Evolutionary conservation across 2,329 filamentous ascomycete species (phyloP), one percentile per base, ranked within the genome.

Genomic region (Nannizziopsis barbatae): DNA sequence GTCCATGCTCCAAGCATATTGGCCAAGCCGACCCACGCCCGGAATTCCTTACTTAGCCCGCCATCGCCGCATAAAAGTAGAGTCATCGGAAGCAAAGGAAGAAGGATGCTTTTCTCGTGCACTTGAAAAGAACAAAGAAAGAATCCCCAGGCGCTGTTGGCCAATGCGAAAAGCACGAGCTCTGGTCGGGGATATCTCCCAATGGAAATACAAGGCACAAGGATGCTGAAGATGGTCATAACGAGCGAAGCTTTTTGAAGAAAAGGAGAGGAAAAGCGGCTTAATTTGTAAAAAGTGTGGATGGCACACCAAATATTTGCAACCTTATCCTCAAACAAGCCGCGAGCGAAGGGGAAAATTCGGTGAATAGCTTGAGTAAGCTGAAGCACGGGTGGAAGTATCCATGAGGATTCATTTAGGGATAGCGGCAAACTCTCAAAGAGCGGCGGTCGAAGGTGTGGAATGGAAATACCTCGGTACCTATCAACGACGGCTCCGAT

Each of bases 61-160:
- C 85, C 78, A 53, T 82, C 79, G 12, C 84, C 81, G 12, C 85
- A 84, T 35, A 98, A 74, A 4, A 96, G 74, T 5, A 95, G 68
- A 0, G 89, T 96, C 85, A 93, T 95, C 0, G 92, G 92, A 63
- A 96, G 78, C 41, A 98, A 72, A 1, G 92, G 93, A 2, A 98
- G 76, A 4, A 98, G 73, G 0, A 95, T 87, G 56, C 89, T 95
- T 75, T 98, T 98, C 70, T 98, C 92, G 60, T 98, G 92, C 0
- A 98, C 93, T 63, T 98, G 92, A 64, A 94, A 98, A 58, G 87
- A 93, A 70, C 93, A 96, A 12, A 98, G 73, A 65, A 96, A 98
- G 72, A 98, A 98, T 0, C 84, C 90, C 92, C 92, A 98, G 1
- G 89, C 85, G 0, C 86, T 88, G 1, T 84, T 76, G 1, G 89